Evolutionary conservation across 2,329 filamentous ascomycete species (phyloP), one percentile per base, ranked within the genome.

Genomic region (Scedosporium minutisporum): DNA sequence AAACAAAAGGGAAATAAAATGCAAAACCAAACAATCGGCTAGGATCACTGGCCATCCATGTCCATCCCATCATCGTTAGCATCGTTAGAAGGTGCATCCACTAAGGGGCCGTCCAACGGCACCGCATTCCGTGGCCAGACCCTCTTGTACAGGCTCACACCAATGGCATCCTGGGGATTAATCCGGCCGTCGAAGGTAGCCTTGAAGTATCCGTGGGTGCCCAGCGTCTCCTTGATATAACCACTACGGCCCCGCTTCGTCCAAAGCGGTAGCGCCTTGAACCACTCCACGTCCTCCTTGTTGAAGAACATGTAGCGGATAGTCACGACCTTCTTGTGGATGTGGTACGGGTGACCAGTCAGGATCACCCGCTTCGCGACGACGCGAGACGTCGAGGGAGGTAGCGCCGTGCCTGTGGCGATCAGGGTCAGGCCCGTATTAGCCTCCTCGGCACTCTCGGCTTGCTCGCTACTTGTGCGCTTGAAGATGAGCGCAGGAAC

Each of bases 261-360:
- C 93, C 93, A 99, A 66, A 99, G 77, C 64, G 95, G 93, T 72
- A 99, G 75, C 0, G 93, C 93, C 79, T 96, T 96, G 84, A 97
- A 99, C 93, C 95, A 99, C 68, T 90, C 86, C 38, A 99, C 91
- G 67, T 99, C 96, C 70, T 93, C 91, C 58, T 89, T 82, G 79
- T 93, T 96, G 86, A 99, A 99, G 83, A 99, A 99, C 96, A 99
- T 99, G 83, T 99, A 99, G 33, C 95, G 88, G 57, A 99, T 88
- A 0, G 96, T 99, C 64, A 99, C 95, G 25, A 99, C 82, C 76
- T 89, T 92, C 83, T 96, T 97, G 85, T 99, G 91, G 74, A 99
- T 99, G 79, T 99, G 96, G 82, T 91, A 97, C 0, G 96, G 95
- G 72, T 99, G 93, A 16, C 95, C 96, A 0, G 95, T 96, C 63